These are phyloP conservation scores for Eimeria maxima DNA, from an alignment of 169 alveolate genomes.

Conservation along the genomic window DNA sequence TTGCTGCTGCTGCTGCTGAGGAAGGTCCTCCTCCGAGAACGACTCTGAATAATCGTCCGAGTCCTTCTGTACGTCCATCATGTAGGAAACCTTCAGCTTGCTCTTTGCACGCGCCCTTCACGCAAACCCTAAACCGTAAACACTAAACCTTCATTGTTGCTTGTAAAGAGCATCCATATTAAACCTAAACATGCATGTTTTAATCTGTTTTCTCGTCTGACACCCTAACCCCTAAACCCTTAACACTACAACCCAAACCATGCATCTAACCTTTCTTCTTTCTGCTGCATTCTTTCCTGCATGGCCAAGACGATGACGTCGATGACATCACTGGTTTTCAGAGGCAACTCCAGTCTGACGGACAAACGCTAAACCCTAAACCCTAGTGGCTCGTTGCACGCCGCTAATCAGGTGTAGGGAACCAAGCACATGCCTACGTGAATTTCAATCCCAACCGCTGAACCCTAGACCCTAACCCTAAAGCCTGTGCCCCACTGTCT, in stretches of 20 bases:
- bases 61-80: conserved; percentile 34
- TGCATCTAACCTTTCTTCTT: conserved; percentile 5
- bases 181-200: no score
- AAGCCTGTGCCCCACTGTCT: not conserved
- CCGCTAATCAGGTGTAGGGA: no score
- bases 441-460: not conserved
- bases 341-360: conserved; percentile 26
- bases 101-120: not conserved
- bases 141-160: conserved; percentile 4
- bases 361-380: not conserved
- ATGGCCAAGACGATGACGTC: conserved; percentile 21
- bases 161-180: not conserved
- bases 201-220: no score
- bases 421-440: no score
- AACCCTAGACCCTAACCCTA: conserved; percentile 7
- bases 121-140: not conserved
- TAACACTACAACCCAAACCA: not conserved
- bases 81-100: conserved; percentile 43
- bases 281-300: conserved; percentile 43
- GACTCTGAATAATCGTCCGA: not conserved
- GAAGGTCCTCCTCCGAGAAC: not conserved
- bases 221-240: conserved; percentile 1
- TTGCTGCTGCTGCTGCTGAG: conserved; percentile 29
- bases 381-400: not conserved
- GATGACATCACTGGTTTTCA: conserved; percentile 28